These are phyloP conservation scores for Pythium aristosporum DNA, from an alignment of 352 stramenopile genomes.

Conservation along the genomic window DNA sequence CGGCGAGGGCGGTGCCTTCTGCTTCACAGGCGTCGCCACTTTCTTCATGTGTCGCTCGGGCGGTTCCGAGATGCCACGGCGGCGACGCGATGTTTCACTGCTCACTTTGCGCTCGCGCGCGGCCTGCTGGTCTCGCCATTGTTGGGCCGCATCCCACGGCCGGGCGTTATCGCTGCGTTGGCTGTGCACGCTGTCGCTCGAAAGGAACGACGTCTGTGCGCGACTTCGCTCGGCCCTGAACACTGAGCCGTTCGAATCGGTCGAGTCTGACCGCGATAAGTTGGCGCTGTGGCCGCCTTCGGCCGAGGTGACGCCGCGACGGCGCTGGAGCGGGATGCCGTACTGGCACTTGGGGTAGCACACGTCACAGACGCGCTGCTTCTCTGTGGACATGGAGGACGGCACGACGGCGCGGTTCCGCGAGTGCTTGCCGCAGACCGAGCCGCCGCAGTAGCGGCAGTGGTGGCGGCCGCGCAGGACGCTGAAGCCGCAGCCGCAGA, in stretches of 20 bases:
- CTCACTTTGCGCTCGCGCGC: neutral
- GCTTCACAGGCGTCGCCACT: neutral
- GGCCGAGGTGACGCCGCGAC: slow-evolving; percentile 18
- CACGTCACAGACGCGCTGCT: slow-evolving; percentile 72
- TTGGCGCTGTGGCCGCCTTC: slow-evolving; percentile 10
- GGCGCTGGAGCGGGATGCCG: slow-evolving; percentile 26
- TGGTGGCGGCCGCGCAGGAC: slow-evolving; percentile 72
- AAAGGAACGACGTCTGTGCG: slow-evolving; percentile 1
- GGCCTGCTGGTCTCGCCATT: slow-evolving; percentile 15
- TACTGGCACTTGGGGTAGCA: slow-evolving; percentile 61
- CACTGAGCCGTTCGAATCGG: slow-evolving; percentile 16
- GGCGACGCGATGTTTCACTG: neutral
- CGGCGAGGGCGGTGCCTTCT: slow-evolving; percentile 9
- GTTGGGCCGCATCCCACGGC: slow-evolving; percentile 12
- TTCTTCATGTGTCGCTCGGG: slow-evolving; percentile 19
- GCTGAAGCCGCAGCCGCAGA: slow-evolving; percentile 61
- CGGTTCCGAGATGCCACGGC: slow-evolving; percentile 19
- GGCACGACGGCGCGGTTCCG: slow-evolving; percentile 63
- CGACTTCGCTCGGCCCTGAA: slow-evolving; percentile 17
- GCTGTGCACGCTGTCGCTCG: neutral
- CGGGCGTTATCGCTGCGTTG: slow-evolving; percentile 1
- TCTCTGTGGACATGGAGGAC: slow-evolving; percentile 56
- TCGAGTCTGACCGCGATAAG: slow-evolving; percentile 20
- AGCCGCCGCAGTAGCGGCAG: slow-evolving; percentile 73
- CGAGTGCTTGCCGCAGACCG: slow-evolving; percentile 76